These are phyloP conservation scores for Aspergillus niger DNA, from an alignment of 2,329 filamentous ascomycete genomes.

Conservation along the genomic window DNA sequence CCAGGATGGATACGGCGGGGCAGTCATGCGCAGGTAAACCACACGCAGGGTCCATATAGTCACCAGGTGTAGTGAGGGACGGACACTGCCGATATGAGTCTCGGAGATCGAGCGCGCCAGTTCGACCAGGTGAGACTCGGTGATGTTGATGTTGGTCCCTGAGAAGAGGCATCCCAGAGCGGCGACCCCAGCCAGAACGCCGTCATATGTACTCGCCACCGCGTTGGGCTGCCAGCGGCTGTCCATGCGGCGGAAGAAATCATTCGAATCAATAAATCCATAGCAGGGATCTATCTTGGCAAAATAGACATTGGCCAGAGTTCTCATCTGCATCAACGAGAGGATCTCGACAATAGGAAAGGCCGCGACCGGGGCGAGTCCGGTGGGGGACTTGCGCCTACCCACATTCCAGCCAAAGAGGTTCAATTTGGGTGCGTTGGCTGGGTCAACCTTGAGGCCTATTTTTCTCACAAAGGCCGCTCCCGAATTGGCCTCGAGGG, in stretches of 20 bases:
- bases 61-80: conserved; percentile 31
- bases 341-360: conserved; percentile 49
- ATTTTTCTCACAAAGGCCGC: conserved; percentile 57
- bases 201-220: conserved; percentile 43
- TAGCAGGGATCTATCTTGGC: conserved; percentile 55
- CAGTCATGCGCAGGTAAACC: conserved; percentile 55
- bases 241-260: conserved; percentile 25
- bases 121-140: conserved; percentile 52
- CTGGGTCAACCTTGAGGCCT: conserved; percentile 55
- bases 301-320: conserved; percentile 52
- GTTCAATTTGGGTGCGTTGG: conserved; percentile 54
- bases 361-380: neutral
- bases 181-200: conserved; percentile 54
- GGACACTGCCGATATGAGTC: conserved; percentile 18
- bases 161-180: conserved; percentile 57
- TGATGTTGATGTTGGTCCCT: conserved; percentile 39
- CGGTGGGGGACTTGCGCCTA: conserved; percentile 25
- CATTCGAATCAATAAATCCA: conserved; percentile 47
- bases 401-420: conserved; percentile 59
- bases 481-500: conserved; percentile 57
- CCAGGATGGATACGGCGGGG: conserved; percentile 52
- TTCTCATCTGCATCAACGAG: conserved; percentile 49
- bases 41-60: conserved; percentile 54
- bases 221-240: conserved; percentile 25
- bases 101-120: conserved; percentile 50